These are phyloP conservation scores for Furcasterigmium sp. DNA, from an alignment of 2,329 filamentous ascomycete genomes.

Conservation along the genomic window DNA sequence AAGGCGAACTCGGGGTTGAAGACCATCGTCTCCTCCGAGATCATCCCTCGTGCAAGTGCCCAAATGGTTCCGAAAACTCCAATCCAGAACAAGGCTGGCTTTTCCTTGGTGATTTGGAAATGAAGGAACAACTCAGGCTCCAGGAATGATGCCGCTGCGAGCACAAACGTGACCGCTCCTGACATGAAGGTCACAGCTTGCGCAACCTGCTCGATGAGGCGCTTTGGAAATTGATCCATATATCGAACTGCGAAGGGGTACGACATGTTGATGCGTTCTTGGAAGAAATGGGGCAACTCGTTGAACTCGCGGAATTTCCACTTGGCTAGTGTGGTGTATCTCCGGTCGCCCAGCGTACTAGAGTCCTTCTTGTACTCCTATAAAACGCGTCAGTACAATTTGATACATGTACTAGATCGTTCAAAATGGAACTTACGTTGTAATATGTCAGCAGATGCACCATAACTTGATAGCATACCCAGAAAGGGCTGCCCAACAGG, in stretches of 20 bases:
- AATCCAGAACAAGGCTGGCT: slow-evolving; percentile 87
- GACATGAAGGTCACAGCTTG: slow-evolving; percentile 83
- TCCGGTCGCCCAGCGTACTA: slow-evolving; percentile 75
- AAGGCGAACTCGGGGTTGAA: slow-evolving; percentile 91
- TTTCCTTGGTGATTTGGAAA: slow-evolving; percentile 86
- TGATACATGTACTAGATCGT: background rate
- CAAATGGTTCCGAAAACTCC: slow-evolving; percentile 78
- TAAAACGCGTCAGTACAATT: background rate
- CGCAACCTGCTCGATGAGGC: slow-evolving; percentile 81
- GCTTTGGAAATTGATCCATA: slow-evolving; percentile 92
- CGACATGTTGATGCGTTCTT: slow-evolving; percentile 87
- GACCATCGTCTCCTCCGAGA: slow-evolving; percentile 82
- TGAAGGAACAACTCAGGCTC: slow-evolving; percentile 87
- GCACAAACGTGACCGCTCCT: slow-evolving; percentile 78
- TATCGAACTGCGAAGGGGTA: slow-evolving; percentile 90
- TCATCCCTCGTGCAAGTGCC: slow-evolving; percentile 74
- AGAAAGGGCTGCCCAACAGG: slow-evolving; percentile 78
- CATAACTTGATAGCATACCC: slow-evolving; percentile 79
- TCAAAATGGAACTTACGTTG: slow-evolving; percentile 51
- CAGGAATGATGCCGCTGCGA: slow-evolving; percentile 77
- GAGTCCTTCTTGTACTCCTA: slow-evolving; percentile 95
- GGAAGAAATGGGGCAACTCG: slow-evolving; percentile 87
- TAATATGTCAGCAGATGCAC: slow-evolving; percentile 95
- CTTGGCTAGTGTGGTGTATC: slow-evolving; percentile 88
- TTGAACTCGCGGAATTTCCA: slow-evolving; percentile 99